Evolutionary conservation across 2,329 filamentous ascomycete species (phyloP).

Genomic region (Verruconis gallopava): DNA sequence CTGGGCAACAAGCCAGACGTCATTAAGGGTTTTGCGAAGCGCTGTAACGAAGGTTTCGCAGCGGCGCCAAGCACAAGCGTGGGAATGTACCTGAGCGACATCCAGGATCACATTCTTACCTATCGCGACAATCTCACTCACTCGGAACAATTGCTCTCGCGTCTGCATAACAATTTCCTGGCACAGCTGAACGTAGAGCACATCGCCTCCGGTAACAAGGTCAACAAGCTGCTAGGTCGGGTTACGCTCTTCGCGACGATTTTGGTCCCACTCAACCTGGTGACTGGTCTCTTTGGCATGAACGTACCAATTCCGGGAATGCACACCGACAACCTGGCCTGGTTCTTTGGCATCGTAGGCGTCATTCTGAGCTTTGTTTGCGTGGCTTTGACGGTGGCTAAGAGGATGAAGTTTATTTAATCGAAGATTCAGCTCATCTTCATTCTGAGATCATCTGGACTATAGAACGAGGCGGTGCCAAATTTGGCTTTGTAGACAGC

Average conservation of each 20-base stretch:
- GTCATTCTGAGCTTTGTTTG: constrained; percentile 35
- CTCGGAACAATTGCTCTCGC: constrained; percentile 94
- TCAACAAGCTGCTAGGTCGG: constrained; percentile 83
- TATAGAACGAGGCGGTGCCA: too few relatives aligned
- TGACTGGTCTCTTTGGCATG: constrained; percentile 82
- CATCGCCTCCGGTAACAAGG: constrained; percentile 73
- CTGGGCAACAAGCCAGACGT: constrained; percentile 97
- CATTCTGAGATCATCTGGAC: too few relatives aligned
- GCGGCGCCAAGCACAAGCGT: constrained; percentile 94
- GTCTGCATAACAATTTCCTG: constrained; percentile 90
- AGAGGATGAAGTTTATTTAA: constrained; percentile 30
- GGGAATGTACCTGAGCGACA: constrained; percentile 89
- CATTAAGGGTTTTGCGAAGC: constrained; percentile 92
- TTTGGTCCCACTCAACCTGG: constrained; percentile 87
- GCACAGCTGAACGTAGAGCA: constrained; percentile 89
- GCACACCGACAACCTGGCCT: constrained; percentile 30
- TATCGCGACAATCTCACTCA: constrained; percentile 96
- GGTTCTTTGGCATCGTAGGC: constrained; percentile 50
- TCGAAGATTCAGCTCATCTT: too few relatives aligned
- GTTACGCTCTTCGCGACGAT: constrained; percentile 91
- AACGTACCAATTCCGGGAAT: constrained; percentile 64
- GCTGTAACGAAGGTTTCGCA: constrained; percentile 94
- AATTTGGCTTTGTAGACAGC: too few relatives aligned
- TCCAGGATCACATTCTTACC: constrained; percentile 97
- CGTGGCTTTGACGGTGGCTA: not conserved